Evolutionary conservation across 805 yeast genomes (phyloP).

Genomic region (Wickerhamiella vanderwaltii): DNA sequence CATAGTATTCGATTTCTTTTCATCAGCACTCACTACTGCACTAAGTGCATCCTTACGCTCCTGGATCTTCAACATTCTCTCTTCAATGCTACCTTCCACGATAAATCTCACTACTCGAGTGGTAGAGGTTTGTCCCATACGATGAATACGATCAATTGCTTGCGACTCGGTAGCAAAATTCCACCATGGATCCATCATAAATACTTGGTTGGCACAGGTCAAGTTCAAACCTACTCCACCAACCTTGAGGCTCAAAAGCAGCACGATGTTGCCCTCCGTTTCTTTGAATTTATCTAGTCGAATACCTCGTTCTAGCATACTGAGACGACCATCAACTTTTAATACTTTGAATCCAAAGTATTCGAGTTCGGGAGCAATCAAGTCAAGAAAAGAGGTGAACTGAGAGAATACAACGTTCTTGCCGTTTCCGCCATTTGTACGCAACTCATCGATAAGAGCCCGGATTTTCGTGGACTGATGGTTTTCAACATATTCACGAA

Average conservation of each 20-base stretch:
- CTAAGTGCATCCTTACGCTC: constrained; percentile 48
- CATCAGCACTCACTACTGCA: constrained; percentile 28
- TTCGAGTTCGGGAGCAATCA: constrained; percentile 51
- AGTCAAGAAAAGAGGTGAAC: constrained; percentile 69
- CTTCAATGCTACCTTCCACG: constrained; percentile 73
- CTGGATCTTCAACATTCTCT: constrained; percentile 76
- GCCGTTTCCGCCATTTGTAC: constrained; percentile 42
- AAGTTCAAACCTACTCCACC: constrained; percentile 91
- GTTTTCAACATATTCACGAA: constrained; percentile 26
- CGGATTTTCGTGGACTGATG: constrained; percentile 58
- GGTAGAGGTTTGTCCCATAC: constrained; percentile 69
- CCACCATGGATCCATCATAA: constrained; percentile 97
- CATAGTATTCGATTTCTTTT: constrained; percentile 25
- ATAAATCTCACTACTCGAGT: constrained; percentile 74
- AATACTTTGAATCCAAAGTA: constrained; percentile 40
- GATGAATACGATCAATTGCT: constrained; percentile 80
- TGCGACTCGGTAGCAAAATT: constrained; percentile 83
- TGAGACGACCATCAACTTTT: constrained; percentile 75
- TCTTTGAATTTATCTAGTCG: constrained; percentile 45
- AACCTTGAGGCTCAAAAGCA: constrained; percentile 70
- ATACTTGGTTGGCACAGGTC: constrained; percentile 74
- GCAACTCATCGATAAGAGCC: constrained; percentile 51
- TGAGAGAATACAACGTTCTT: constrained; percentile 86
- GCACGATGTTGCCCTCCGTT: constrained; percentile 31
- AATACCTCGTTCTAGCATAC: constrained; percentile 48